These are phyloP conservation scores for Murraya paniculata DNA, from an alignment of 345 rosid species.

Conservation along the genomic window DNA sequence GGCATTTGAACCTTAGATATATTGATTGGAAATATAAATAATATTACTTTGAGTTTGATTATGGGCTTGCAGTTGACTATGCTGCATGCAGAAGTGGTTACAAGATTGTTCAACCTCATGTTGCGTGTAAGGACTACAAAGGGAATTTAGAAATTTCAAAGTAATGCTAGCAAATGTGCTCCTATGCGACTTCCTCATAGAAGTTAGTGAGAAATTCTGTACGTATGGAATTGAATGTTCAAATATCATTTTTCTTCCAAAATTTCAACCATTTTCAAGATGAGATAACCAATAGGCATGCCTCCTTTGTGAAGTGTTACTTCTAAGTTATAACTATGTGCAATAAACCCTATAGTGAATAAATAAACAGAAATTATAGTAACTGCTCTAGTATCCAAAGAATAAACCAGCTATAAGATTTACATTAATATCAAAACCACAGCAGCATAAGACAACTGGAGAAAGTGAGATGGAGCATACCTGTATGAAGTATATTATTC, in stretches of 20 bases:
- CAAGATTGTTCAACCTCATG: not conserved
- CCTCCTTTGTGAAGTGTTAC: not conserved
- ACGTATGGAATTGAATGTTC: not conserved
- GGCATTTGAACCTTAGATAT: not conserved
- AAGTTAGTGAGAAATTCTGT: not conserved
- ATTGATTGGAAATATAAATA: not conserved
- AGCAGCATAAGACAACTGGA: not conserved
- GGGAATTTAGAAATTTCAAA: conserved; percentile 11
- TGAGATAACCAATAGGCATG: not conserved
- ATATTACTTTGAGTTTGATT: not conserved
- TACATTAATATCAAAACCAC: not conserved
- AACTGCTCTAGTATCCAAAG: not conserved
- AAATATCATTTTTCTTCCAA: not conserved
- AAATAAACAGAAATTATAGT: conserved; percentile 1
- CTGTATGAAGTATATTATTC: conserved; percentile 71
- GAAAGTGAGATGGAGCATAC: conserved; percentile 29
- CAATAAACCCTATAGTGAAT: not conserved
- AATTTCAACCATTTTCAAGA: not conserved
- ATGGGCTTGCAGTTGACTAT: not conserved
- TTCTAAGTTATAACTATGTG: not conserved
- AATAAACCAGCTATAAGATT: not conserved
- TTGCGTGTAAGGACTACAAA: not conserved
- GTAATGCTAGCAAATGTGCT: not conserved
- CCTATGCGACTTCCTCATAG: not conserved
- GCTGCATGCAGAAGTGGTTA: not conserved